Conservation (phyloP, 164 flowering plant genomes). For the Magnolia kwangsiensis region DNA sequence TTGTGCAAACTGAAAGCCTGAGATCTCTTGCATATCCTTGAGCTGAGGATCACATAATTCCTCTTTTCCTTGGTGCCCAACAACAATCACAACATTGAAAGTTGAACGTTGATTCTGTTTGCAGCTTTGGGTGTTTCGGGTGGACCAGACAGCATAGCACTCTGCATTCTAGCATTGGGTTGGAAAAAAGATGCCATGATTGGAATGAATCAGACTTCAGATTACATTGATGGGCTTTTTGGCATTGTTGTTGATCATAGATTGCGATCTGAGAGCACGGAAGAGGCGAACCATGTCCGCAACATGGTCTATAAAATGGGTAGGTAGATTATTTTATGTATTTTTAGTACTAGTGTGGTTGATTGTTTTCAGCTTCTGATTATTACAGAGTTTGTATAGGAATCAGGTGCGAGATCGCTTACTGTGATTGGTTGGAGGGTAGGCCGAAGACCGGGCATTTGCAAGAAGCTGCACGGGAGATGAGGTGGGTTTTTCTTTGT, state of each 20-base stretch:
- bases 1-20: background rate
- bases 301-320: conserved; percentile 66
- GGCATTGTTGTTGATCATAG: conserved; percentile 88
- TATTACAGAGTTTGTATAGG: conserved; percentile 41
- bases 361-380: background rate
- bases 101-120: conserved; percentile 3
- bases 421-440: conserved; percentile 72
- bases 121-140: conserved; percentile 91
- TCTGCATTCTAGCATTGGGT: conserved; percentile 60
- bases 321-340: conserved; percentile 17
- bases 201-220: conserved; percentile 20
- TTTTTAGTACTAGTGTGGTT: no score
- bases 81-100: background rate
- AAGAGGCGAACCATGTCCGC: conserved; percentile 60
- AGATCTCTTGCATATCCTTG: background rate
- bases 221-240: conserved; percentile 62
- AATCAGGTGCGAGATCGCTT: conserved; percentile 64
- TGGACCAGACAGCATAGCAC: conserved; percentile 88
- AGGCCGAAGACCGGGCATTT: conserved; percentile 78
- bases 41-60: background rate
- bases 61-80: background rate
- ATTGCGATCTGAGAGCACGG: conserved; percentile 75
- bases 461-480: conserved; percentile 89
- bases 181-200: conserved; percentile 56
- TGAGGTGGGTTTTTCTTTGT: conserved; percentile 46